Conservation (phyloP, 441 rosid genomes). For the Pelargonium cotyledonis region DNA sequence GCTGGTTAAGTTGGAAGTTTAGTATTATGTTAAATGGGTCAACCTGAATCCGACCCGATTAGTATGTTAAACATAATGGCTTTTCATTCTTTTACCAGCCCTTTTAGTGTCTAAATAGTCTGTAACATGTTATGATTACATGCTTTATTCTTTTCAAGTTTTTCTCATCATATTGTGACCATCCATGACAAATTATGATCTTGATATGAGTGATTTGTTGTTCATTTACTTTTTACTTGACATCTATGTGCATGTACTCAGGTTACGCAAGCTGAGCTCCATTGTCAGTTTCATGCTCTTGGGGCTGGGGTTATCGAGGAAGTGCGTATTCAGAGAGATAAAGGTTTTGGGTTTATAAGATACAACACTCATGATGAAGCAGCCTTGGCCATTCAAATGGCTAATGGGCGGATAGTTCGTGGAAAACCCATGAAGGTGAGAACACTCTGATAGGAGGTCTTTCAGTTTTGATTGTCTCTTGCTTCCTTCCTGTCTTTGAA, state of each 20-base stretch:
- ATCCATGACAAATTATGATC: background rate
- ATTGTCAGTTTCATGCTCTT: conserved; percentile 39
- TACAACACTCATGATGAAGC: conserved; percentile 40
- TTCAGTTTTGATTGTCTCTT: too few species aligned
- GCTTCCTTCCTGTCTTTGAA: too few species aligned
- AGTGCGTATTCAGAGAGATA: conserved; percentile 41
- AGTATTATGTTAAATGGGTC: too few species aligned
- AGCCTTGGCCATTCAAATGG: conserved; percentile 40
- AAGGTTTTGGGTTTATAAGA: conserved; percentile 47
- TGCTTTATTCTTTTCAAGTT: too few species aligned
- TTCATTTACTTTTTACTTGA: background rate
- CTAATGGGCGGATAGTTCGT: conserved; percentile 18
- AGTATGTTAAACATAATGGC: too few species aligned
- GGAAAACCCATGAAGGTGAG: conserved; percentile 25
- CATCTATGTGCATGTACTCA: conserved; percentile 16
- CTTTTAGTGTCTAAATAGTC: too few species aligned
- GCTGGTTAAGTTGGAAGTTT: too few species aligned
- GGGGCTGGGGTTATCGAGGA: conserved; percentile 45
- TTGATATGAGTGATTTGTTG: background rate
- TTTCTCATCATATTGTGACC: background rate
- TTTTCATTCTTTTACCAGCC: too few species aligned
- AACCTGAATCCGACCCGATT: too few species aligned
- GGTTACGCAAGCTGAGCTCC: conserved; percentile 39
- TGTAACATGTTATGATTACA: too few species aligned
- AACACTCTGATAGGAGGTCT: background rate